Evolutionary conservation across 2,329 filamentous ascomycete genomes (phyloP).

Genomic region (Ophiocordyceps australis): DNA sequence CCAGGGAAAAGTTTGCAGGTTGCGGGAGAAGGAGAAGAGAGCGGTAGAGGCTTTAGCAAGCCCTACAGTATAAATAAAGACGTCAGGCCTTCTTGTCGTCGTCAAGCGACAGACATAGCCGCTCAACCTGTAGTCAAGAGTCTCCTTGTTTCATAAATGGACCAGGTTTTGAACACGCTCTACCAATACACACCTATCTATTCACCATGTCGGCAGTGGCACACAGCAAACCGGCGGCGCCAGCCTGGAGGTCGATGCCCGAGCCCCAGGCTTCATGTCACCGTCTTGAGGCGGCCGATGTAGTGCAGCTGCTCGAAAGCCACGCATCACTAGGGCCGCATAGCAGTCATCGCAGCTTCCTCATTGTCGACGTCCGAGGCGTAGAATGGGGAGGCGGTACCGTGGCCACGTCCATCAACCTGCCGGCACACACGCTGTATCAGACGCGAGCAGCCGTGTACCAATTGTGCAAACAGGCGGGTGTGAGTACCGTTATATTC

Average conservation of each 20-base stretch:
- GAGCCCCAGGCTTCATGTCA: slow-evolving; percentile 19
- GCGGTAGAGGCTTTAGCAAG: too few species aligned
- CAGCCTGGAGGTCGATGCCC: slow-evolving; percentile 23
- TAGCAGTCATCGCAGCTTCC: slow-evolving; percentile 15
- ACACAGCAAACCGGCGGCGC: slow-evolving; percentile 4
- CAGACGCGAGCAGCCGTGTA: slow-evolving; percentile 27
- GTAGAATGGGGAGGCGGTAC: slow-evolving; percentile 40
- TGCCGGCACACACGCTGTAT: slow-evolving; percentile 36
- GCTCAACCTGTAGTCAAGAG: too few species aligned
- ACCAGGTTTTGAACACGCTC: too few species aligned
- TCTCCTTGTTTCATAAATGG: too few species aligned
- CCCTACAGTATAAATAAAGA: too few species aligned
- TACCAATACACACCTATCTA: too few species aligned
- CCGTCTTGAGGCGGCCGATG: slow-evolving; percentile 18
- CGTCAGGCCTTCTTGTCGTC: too few species aligned
- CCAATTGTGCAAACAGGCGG: slow-evolving; percentile 28
- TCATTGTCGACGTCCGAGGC: slow-evolving; percentile 34
- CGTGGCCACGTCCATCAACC: slow-evolving; percentile 36
- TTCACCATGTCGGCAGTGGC: too few species aligned
- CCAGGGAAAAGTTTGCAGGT: too few species aligned
- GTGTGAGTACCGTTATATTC: slow-evolving; percentile 29
- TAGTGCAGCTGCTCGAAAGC: slow-evolving; percentile 21
- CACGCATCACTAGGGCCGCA: slow-evolving; percentile 10
- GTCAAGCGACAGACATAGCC: too few species aligned
- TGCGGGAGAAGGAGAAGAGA: too few species aligned